Conservation (phyloP, 192 early-diverging fungal genomes). For the Haplosporangium gracile region DNA sequence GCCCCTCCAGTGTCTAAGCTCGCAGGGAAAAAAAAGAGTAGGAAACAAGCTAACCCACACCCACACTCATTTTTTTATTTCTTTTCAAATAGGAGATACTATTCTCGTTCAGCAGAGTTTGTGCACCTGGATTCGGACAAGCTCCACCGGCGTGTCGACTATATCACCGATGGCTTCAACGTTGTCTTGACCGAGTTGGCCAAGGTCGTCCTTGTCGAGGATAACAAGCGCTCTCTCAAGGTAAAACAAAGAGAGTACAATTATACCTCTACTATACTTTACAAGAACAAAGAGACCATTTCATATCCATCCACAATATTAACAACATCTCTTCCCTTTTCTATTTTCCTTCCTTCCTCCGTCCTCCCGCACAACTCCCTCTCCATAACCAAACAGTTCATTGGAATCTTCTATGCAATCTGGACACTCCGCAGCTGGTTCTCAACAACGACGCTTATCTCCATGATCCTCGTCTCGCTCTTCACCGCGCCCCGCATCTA, state of each 20-base stretch:
- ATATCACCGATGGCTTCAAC: slow-evolving; percentile 48
- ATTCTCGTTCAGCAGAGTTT: slow-evolving; percentile 43
- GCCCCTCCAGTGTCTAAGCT: not conserved
- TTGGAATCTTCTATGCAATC: slow-evolving; percentile 42
- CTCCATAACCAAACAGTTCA: slow-evolving; percentile 16
- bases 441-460: slow-evolving; percentile 40
- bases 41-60: not conserved
- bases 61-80: not conserved
- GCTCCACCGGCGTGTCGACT: slow-evolving; percentile 35
- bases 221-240: slow-evolving; percentile 47
- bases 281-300: not conserved
- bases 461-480: slow-evolving; percentile 33
- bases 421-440: slow-evolving; percentile 58
- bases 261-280: not conserved
- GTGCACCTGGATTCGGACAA: slow-evolving; percentile 35
- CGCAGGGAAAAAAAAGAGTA: not conserved
- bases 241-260: not conserved
- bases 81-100: slow-evolving; percentile 36
- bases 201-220: slow-evolving; percentile 44
- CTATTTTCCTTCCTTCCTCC: not conserved
- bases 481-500: slow-evolving; percentile 46
- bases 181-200: slow-evolving; percentile 49
- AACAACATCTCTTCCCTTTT: not conserved
- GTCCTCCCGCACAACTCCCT: not conserved
- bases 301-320: too few relatives aligned